Conservation (phyloP, 2,329 filamentous ascomycete genomes). For the Fusarium humuli region DNA sequence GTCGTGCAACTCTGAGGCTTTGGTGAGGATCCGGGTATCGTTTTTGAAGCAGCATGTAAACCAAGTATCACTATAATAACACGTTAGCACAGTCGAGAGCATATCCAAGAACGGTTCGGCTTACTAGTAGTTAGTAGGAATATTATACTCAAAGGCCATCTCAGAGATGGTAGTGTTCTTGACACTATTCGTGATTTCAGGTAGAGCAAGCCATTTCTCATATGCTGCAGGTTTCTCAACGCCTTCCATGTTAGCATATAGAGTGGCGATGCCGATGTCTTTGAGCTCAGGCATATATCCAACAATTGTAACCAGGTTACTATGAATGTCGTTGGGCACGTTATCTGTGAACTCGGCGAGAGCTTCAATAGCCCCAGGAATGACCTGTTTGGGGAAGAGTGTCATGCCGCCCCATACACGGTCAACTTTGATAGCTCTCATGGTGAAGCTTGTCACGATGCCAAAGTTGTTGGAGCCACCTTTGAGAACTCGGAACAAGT, state of each 20-base stretch:
- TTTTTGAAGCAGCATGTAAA: conserved; percentile 35
- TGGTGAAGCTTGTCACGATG: conserved; percentile 47
- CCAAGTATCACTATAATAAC: conserved; percentile 10
- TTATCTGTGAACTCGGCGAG: conserved; percentile 18
- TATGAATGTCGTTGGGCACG: conserved; percentile 22
- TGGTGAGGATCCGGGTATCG: conserved; percentile 21
- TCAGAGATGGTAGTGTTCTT: conserved; percentile 32
- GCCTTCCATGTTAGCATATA: conserved; percentile 30
- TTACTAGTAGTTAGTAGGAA: conserved; percentile 31
- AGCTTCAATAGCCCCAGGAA: conserved; percentile 20
- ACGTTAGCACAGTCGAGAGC: neutral
- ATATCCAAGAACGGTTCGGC: neutral
- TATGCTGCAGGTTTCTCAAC: conserved; percentile 27
- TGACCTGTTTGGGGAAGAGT: conserved; percentile 24
- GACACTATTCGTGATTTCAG: conserved; percentile 26
- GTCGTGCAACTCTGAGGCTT: conserved; percentile 26
- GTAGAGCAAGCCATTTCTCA: conserved; percentile 34
- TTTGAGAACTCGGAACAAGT: neutral
- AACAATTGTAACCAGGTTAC: conserved; percentile 25
- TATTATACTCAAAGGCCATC: conserved; percentile 36
- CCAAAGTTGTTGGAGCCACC: conserved; percentile 14
- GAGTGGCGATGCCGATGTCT: conserved; percentile 16
- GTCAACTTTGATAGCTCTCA: conserved; percentile 40
- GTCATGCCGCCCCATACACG: conserved; percentile 38
- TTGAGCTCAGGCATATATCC: conserved; percentile 26